A percentile compares a stretch with the other conserved stretches of the same genome.
phyloP scores from a whole-genome alignment of 305 asterid species.

The Fraxinus nigra region DNA sequence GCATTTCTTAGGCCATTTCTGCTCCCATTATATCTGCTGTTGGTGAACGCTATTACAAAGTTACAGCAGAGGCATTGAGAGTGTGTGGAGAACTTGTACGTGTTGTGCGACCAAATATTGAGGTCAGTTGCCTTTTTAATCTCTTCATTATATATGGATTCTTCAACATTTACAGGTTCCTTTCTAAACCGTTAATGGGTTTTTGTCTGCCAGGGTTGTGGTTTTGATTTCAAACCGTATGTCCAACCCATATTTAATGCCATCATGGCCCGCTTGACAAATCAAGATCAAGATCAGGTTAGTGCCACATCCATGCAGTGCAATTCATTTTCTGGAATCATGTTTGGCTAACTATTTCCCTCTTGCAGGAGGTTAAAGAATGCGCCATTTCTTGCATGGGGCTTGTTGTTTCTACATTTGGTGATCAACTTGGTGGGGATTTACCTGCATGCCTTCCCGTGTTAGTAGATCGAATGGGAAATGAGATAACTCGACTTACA shows the following conservation, averaged over 20 bases:
- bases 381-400: slow-evolving; percentile 99
- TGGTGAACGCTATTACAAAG: slow-evolving; percentile 95
- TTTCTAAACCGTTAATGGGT: slow-evolving; percentile 25
- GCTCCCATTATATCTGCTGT: slow-evolving; percentile 93
- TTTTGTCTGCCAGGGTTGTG: slow-evolving; percentile 48
- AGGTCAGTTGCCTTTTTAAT: slow-evolving; percentile 42
- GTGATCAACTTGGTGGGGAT: slow-evolving; percentile 81
- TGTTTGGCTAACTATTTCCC: slow-evolving; percentile 29
- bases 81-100: slow-evolving; percentile 98
- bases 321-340: slow-evolving; percentile 17
- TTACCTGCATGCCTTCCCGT: slow-evolving; percentile 94
- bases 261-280: slow-evolving; percentile 92
- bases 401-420: slow-evolving; percentile 89
- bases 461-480: slow-evolving; percentile 98
- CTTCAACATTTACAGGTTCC: neutral
- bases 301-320: slow-evolving; percentile 21
- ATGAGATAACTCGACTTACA: slow-evolving; percentile 96
- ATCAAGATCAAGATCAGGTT: slow-evolving; percentile 99
- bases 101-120: slow-evolving; percentile 80
- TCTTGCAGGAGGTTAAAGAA: slow-evolving; percentile 96
- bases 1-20: slow-evolving; percentile 65
- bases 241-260: slow-evolving; percentile 87
- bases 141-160: slow-evolving; percentile 17
- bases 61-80: slow-evolving; percentile 96
- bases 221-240: slow-evolving; percentile 86